phyloP scores from a whole-genome alignment of 192 early-diverging fungal genomes.

The Gryganskiella cystojenkinii region DNA sequence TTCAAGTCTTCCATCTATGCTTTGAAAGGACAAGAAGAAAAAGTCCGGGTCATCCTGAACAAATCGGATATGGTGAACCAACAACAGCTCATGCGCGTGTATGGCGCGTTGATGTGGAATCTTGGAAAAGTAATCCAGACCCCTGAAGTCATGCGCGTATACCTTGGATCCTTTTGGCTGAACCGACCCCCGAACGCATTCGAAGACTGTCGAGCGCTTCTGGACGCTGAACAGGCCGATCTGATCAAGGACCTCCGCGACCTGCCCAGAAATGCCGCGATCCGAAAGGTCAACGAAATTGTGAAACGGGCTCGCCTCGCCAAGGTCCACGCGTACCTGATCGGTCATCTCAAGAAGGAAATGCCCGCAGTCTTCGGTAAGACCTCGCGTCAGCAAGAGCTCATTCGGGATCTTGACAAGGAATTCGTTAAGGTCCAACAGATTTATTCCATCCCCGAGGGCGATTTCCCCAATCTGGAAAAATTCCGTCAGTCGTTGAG shows the following conservation, averaged over 20 bases:
- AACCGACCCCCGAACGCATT: conserved; percentile 73
- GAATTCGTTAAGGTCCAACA: conserved; percentile 83
- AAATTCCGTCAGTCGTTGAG: conserved; percentile 74
- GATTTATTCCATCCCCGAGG: conserved; percentile 74
- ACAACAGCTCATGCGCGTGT: conserved; percentile 90
- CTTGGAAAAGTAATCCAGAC: conserved; percentile 89
- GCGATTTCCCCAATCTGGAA: conserved; percentile 88
- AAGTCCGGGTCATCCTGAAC: conserved; percentile 87
- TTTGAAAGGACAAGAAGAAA: conserved; percentile 87
- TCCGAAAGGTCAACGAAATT: conserved; percentile 92
- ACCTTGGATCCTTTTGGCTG: conserved; percentile 83
- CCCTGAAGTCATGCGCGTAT: conserved; percentile 92
- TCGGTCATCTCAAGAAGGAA: conserved; percentile 83
- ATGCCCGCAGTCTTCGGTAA: conserved; percentile 90
- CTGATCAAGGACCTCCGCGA: conserved; percentile 77
- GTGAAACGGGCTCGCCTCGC: conserved; percentile 86
- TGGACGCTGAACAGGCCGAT: conserved; percentile 81
- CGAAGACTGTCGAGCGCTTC: conserved; percentile 76
- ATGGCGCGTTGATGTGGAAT: conserved; percentile 95
- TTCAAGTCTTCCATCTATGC: conserved; percentile 84
- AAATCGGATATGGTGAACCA: conserved; percentile 89
- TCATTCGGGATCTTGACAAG: conserved; percentile 76
- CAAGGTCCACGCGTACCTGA: conserved; percentile 86
- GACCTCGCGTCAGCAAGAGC: conserved; percentile 74
- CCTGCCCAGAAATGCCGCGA: conserved; percentile 82